Evolutionary conservation across 2,329 filamentous ascomycete species (phyloP), one percentile per base, ranked within the genome.

Genomic region (Phyllosticta citrichinensis): DNA sequence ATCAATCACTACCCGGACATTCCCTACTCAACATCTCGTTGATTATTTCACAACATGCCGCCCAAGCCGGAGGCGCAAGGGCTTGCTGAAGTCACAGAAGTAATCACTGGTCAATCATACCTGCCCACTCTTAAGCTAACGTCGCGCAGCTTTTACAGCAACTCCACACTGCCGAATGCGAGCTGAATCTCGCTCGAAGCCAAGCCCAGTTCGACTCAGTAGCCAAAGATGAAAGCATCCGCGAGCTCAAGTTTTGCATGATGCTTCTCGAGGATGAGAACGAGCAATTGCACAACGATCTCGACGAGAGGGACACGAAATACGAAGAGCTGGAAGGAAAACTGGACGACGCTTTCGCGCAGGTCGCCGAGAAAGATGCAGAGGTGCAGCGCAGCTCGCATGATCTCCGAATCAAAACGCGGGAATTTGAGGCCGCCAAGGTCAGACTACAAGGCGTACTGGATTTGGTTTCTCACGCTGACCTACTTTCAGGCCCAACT

Each of bases 241-340:
- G 92, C 55, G 82, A 86, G 65, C 74, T 91, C 58, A 84, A 84
- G 65, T 80, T 93, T 63, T 83, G 86, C 64, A 80, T 86, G 60
- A 76, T 92, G 59, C 74, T 91, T n/a, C 77, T 89, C n/a, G 81
- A 86, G 64, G 85, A 92, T 65, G 87, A 95, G 64, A 89, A 87
- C 64, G 82, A 86, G 55, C 80, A 83, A 10, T 74, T 96, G 27
- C 82, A 84, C 65, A 81, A 85, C 53, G 80, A 87, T 64, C 72
- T 92, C 19, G 74, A 78, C 3, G 75, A 83, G 50, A 82, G 83
- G 65, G 83, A 87, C 57, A 79, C 83, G 57, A 80, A 83, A 52
- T 80, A 87, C 57, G 81, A 83, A 64, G 73, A 77, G 47, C 69
- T 87, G 30, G 78, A 81, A 64, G 73, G 74, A 62, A 72, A 79